These are phyloP conservation scores for Elsinoe australis DNA, from an alignment of 2,329 filamentous ascomycete genomes.

Conservation along the genomic window DNA sequence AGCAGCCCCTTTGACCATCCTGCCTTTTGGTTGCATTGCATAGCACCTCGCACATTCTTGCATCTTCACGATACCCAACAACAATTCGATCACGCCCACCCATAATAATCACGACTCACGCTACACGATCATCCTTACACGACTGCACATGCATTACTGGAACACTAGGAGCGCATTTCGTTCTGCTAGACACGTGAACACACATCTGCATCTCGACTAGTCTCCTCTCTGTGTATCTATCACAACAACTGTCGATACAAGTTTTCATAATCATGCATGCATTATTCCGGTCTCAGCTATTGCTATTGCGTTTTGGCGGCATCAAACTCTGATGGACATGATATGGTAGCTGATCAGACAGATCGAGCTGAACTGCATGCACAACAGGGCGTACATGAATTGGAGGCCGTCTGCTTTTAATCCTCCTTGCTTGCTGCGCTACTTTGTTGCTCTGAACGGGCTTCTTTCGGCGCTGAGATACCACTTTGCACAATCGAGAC, in stretches of 20 bases:
- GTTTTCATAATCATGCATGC: slow-evolving; percentile 8
- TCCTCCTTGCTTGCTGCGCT: too few species aligned
- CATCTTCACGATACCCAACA: slow-evolving; percentile 8
- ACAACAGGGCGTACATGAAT: slow-evolving; percentile 2
- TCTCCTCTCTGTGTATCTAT: slow-evolving; percentile 1
- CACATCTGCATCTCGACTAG: background rate
- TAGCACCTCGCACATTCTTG: slow-evolving; percentile 5
- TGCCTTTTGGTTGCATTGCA: slow-evolving; percentile 1
- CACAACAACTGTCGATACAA: slow-evolving; percentile 9
- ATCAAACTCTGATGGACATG: slow-evolving; percentile 8
- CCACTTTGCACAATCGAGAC: too few species aligned
- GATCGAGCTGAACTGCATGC: too few species aligned
- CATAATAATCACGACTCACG: slow-evolving; percentile 11
- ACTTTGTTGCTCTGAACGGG: too few species aligned
- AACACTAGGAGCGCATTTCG: background rate
- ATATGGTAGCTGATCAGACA: background rate
- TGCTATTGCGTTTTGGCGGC: slow-evolving; percentile 1
- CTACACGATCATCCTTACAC: background rate
- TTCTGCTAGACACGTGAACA: background rate
- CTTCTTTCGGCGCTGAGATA: too few species aligned
- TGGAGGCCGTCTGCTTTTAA: slow-evolving; percentile 8
- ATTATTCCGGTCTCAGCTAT: background rate
- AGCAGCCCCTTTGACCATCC: background rate
- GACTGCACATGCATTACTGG: slow-evolving; percentile 12
- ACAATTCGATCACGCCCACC: slow-evolving; percentile 2